A percentile compares a stretch with the other conserved stretches of the same genome.
phyloP scores from a whole-genome alignment of 768 basidiomycete species.

The Tricholoma sp. region DNA sequence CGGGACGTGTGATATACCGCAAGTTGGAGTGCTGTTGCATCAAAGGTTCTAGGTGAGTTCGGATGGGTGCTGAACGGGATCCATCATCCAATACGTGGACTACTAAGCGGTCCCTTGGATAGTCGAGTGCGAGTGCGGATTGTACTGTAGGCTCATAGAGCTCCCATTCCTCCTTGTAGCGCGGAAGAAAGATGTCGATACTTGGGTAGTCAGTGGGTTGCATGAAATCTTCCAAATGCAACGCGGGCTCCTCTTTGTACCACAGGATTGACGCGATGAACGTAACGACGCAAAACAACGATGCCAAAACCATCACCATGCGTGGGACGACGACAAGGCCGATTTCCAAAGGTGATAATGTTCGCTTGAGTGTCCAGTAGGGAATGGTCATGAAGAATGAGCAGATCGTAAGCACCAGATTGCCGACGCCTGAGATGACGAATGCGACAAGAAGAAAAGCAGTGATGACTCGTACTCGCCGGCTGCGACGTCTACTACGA shows the following conservation, averaged over 20 bases:
- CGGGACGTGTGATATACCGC: not conserved
- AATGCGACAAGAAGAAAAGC: not conserved
- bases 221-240: too few species aligned
- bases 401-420: not conserved
- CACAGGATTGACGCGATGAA: not conserved
- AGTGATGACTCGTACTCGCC: not conserved
- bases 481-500: not conserved
- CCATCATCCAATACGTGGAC: not conserved
- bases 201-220: not conserved
- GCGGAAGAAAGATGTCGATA: not conserved
- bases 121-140: not conserved
- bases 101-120: not conserved
- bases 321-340: not conserved
- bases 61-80: not conserved
- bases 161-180: not conserved
- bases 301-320: not conserved
- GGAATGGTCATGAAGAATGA: not conserved
- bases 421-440: not conserved
- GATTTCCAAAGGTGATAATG: not conserved
- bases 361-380: not conserved
- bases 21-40: not conserved
- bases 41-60: not conserved
- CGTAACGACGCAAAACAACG: not conserved
- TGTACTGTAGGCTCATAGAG: not conserved
- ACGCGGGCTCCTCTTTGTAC: too few species aligned